A percentile compares a stretch with the other conserved stretches of the same genome.
phyloP scores from a whole-genome alignment of 805 yeast species.

The Brettanomyces custersianus region DNA sequence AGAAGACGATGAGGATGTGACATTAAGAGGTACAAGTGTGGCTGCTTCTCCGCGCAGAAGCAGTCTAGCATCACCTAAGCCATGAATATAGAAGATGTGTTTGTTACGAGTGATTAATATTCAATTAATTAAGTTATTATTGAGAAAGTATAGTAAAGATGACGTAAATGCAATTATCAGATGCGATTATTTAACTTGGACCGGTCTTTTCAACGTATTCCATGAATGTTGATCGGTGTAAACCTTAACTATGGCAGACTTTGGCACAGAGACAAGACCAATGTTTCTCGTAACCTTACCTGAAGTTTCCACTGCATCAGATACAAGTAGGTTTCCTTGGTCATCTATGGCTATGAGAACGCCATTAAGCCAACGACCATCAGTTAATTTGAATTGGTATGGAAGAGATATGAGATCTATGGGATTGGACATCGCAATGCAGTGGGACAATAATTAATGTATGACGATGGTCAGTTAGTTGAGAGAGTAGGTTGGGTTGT shows the following conservation, averaged over 20 bases:
- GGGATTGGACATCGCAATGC: too few relatives aligned
- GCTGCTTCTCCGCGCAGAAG: slow-evolving; percentile 19
- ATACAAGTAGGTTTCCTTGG: slow-evolving; percentile 31
- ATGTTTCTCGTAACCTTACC: slow-evolving; percentile 27
- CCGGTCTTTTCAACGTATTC: slow-evolving; percentile 6
- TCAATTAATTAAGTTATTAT: too few relatives aligned
- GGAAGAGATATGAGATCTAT: slow-evolving; percentile 27
- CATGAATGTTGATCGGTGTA: slow-evolving; percentile 19
- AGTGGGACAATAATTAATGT: not conserved
- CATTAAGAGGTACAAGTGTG: slow-evolving; percentile 28
- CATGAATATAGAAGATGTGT: too few relatives aligned
- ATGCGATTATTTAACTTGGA: too few relatives aligned
- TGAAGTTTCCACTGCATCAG: slow-evolving; percentile 28
- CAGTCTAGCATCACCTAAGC: not conserved
- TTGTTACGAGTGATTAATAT: too few relatives aligned
- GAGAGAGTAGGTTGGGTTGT: too few relatives aligned
- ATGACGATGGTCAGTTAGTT: not conserved
- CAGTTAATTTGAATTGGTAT: slow-evolving; percentile 18
- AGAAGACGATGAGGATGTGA: slow-evolving; percentile 33
- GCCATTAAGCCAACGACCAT: slow-evolving; percentile 29
- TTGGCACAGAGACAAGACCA: slow-evolving; percentile 49
- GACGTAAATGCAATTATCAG: too few relatives aligned
- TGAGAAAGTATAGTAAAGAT: too few relatives aligned
- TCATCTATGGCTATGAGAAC: slow-evolving; percentile 35
- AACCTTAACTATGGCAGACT: slow-evolving; percentile 26